Percentiles rank a stretch among this genome's conserved stretches.
These are phyloP conservation scores for Celoporthe dispersa DNA, from an alignment of 2,329 filamentous ascomycete genomes.

Conservation along the genomic window DNA sequence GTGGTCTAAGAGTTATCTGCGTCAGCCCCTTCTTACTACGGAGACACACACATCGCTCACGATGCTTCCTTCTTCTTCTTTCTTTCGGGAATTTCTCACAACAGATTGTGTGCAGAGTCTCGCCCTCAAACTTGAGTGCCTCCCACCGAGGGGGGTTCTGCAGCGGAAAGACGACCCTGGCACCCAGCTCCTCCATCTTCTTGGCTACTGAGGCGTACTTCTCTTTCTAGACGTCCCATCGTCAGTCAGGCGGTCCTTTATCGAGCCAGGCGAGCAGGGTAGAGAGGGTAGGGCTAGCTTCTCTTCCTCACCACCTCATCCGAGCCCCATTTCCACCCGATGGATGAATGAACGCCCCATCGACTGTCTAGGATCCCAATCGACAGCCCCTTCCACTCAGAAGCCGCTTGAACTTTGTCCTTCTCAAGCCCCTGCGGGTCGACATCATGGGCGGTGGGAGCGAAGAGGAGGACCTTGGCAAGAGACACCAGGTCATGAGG, in stretches of 20 bases:
- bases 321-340: constrained; percentile 31
- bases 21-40: background rate
- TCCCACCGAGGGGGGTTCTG: constrained; percentile 21
- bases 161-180: constrained; percentile 29
- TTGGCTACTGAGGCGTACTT: constrained; percentile 27
- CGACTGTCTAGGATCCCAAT: constrained; percentile 31
- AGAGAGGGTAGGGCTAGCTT: background rate
- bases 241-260: background rate
- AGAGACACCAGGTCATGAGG: constrained; percentile 32
- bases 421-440: background rate
- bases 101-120: constrained; percentile 29
- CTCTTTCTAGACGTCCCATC: constrained; percentile 21
- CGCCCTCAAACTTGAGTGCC: constrained; percentile 23
- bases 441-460: too few species aligned
- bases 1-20: constrained; percentile 15
- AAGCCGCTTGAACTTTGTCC: background rate
- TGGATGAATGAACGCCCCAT: constrained; percentile 29
- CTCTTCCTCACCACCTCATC: constrained; percentile 29
- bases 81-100: constrained; percentile 22
- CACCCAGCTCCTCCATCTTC: constrained; percentile 27
- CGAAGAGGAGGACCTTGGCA: constrained; percentile 25
- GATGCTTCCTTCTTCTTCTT: background rate
- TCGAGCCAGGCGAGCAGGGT: background rate
- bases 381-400: constrained; percentile 24
- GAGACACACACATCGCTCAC: background rate